Conservation (phyloP, 2,329 filamentous ascomycete species). For the Aureobasidium vineae region DNA sequence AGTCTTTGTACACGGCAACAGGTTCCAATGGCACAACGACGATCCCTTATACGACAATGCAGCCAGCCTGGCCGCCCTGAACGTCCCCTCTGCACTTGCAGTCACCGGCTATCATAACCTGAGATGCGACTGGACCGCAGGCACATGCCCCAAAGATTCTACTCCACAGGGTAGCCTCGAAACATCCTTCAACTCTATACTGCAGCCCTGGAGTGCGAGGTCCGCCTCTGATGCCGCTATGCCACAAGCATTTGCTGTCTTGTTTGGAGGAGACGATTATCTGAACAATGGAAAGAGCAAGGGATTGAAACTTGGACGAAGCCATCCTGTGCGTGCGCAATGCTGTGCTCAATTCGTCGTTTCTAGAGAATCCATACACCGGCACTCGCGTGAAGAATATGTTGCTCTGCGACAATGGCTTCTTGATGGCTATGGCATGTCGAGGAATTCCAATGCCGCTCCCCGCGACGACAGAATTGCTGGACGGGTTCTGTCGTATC, state of each 20-base stretch:
- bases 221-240: constrained; percentile 38
- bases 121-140: constrained; percentile 52
- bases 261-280: constrained; percentile 27
- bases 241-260: constrained; percentile 54
- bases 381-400: constrained; percentile 55
- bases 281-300: constrained; percentile 26
- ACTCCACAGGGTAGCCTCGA: constrained; percentile 28
- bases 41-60: constrained; percentile 51
- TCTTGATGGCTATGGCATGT: constrained; percentile 41
- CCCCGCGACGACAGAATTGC: constrained; percentile 51
- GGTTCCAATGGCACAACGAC: constrained; percentile 58
- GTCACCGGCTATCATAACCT: constrained; percentile 50
- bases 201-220: constrained; percentile 27
- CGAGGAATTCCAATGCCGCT: constrained; percentile 47
- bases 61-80: constrained; percentile 42
- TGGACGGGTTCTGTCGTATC: constrained; percentile 62
- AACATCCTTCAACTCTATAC: constrained; percentile 45
- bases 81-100: constrained; percentile 43
- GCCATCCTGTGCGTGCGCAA: constrained; percentile 11
- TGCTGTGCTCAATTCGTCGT: constrained; percentile 60
- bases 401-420: constrained; percentile 60
- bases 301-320: constrained; percentile 51
- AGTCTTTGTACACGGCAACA: constrained; percentile 60
- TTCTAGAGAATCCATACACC: constrained; percentile 52
- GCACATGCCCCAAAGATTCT: constrained; percentile 39